Conservation (phyloP, 345 rosid species). For the Cardamine chenopodiifolia region DNA sequence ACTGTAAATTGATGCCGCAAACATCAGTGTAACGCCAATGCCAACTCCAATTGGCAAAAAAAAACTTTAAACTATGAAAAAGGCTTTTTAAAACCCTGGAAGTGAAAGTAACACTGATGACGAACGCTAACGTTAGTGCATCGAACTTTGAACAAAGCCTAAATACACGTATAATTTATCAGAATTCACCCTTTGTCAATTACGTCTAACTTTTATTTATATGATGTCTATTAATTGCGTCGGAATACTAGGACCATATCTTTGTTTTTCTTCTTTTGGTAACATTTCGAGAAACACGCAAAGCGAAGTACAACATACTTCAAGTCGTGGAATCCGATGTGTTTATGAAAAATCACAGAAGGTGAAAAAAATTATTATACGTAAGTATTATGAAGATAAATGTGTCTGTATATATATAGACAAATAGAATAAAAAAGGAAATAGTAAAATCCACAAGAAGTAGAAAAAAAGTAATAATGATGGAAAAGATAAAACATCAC, state of each 20-base stretch:
- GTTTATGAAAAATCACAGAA: background rate
- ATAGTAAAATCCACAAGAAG: constrained; percentile 28
- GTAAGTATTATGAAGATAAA: background rate
- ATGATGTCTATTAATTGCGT: constrained; percentile 22
- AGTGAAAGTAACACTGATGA: constrained; percentile 25
- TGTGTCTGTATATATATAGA: background rate
- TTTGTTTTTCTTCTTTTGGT: constrained; percentile 41
- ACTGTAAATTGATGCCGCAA: background rate
- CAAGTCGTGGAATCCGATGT: background rate
- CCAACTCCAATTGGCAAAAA: background rate
- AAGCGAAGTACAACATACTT: constrained; percentile 2
- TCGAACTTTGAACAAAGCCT: background rate
- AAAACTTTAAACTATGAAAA: background rate
- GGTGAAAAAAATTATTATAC: background rate
- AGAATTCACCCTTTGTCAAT: constrained; percentile 22
- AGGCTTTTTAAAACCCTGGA: constrained; percentile 11
- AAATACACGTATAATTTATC: constrained; percentile 23
- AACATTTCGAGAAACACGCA: constrained; percentile 39
- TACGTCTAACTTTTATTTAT: constrained; percentile 21
- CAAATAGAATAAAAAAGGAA: constrained; percentile 26
- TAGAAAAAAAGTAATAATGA: constrained; percentile 39
- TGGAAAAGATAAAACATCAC: constrained; percentile 43
- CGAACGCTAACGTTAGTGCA: constrained; percentile 26
- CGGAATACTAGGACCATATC: constrained; percentile 30
- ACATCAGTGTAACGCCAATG: background rate